These are phyloP conservation scores for Salix arbutifolia DNA, from an alignment of 345 rosid species.

Conservation along the genomic window DNA sequence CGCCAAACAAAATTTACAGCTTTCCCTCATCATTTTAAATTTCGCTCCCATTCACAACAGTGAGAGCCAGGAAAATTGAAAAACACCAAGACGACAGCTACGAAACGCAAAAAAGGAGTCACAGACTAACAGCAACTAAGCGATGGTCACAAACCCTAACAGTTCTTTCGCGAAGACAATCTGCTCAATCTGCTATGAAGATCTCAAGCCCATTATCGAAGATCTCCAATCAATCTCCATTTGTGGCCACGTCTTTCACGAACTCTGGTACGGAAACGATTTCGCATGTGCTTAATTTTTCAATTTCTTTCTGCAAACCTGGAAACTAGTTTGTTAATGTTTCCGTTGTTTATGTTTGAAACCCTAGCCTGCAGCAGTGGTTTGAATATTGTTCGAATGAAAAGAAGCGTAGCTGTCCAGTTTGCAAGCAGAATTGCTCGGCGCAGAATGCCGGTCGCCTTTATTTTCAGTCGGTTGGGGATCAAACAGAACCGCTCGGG, in stretches of 20 bases:
- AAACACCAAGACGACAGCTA: background rate
- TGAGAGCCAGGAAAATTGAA: background rate
- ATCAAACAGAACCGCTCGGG: conserved; percentile 30
- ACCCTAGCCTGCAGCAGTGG: conserved; percentile 88
- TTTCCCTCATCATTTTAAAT: conserved; percentile 3
- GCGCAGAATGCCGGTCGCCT: conserved; percentile 51
- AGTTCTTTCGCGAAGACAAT: conserved; percentile 48
- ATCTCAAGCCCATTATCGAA: conserved; percentile 80
- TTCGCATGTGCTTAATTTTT: background rate
- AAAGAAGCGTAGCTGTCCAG: conserved; percentile 78
- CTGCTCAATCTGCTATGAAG: conserved; percentile 90
- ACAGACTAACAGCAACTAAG: conserved; percentile 25
- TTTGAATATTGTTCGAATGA: conserved; percentile 69
- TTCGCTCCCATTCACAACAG: conserved; percentile 7
- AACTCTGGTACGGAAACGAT: conserved; percentile 54
- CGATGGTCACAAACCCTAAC: background rate
- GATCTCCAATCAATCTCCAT: conserved; percentile 79
- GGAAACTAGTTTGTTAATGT: background rate
- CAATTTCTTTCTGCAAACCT: background rate
- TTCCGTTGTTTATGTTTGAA: conserved; percentile 2
- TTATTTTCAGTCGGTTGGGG: conserved; percentile 81
- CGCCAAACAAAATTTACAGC: background rate
- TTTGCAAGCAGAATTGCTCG: conserved; percentile 72
- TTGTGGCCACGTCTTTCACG: conserved; percentile 96
- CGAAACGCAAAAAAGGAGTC: background rate